A percentile compares a stretch with the other conserved stretches of the same genome.
These are phyloP conservation scores for Moniliella sp. DNA, from an alignment of 1,284 basidiomycete genomes.

Conservation along the genomic window DNA sequence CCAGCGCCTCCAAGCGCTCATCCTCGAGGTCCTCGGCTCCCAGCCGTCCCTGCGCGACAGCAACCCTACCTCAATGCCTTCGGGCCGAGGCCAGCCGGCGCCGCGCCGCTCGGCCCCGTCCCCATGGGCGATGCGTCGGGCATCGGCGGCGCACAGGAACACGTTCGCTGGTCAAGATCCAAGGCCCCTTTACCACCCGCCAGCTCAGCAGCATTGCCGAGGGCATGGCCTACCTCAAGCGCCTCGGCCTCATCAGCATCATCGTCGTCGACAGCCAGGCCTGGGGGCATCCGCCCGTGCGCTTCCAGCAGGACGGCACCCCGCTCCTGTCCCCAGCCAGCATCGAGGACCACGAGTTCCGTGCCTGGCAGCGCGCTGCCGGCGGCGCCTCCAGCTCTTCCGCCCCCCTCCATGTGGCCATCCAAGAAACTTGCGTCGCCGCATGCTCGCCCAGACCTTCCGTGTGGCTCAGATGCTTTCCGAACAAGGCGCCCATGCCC, in stretches of 20 bases:
- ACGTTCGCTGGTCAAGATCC: conserved; percentile 80
- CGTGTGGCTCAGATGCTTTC: conserved; percentile 58
- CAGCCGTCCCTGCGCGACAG: conserved; percentile 80
- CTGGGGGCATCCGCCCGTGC: conserved; percentile 38
- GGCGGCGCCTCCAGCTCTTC: too few relatives aligned
- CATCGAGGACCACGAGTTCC: conserved; percentile 8
- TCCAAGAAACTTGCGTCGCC: conserved; percentile 40
- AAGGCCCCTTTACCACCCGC: conserved; percentile 84
- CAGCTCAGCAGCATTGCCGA: conserved; percentile 81
- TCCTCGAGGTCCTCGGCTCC: conserved; percentile 75
- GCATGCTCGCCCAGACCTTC: conserved; percentile 46
- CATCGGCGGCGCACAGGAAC: conserved; percentile 39
- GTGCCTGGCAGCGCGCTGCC: too few relatives aligned
- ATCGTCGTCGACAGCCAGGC: conserved; percentile 80
- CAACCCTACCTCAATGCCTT: conserved; percentile 73
- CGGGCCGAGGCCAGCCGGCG: too few relatives aligned
- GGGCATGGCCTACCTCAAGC: conserved; percentile 81
- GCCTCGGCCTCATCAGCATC: conserved; percentile 81
- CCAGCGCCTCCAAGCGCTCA: conserved; percentile 59
- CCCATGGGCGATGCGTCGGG: conserved; percentile 6
- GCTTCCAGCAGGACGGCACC: conserved; percentile 10
- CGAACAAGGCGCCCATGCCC: conserved; percentile 58
- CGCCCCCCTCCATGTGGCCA: too few relatives aligned
- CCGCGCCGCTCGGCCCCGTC: conserved; percentile 34
- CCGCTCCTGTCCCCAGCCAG: conserved; percentile 4